Percentiles rank a stretch among this genome's conserved stretches.
Conservation (phyloP, 257 asterid species). For the Solanum dulcamara region DNA sequence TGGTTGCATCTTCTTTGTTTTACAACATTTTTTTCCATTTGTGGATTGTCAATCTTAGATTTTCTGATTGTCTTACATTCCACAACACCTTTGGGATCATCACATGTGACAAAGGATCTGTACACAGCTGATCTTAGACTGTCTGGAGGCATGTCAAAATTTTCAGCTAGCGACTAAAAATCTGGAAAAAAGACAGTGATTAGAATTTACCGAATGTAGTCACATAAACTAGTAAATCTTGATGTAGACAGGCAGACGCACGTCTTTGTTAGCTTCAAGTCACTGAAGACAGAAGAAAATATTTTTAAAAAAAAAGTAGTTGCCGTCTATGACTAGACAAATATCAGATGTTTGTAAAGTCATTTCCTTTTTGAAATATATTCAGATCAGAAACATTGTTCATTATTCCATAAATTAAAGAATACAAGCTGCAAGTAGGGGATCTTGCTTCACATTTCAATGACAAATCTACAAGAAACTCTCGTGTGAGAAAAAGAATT, state of each 20-base stretch:
- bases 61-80: constrained; percentile 42
- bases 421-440: neutral
- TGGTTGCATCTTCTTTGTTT: neutral
- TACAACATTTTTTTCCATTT: constrained; percentile 8
- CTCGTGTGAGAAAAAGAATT: neutral
- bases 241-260: too few species aligned
- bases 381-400: too few species aligned
- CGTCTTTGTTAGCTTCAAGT: constrained; percentile 1
- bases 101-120: constrained; percentile 63
- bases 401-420: too few species aligned
- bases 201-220: constrained; percentile 8
- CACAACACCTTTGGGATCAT: constrained; percentile 60
- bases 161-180: too few species aligned
- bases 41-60: constrained; percentile 28
- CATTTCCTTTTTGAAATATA: too few species aligned
- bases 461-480: neutral
- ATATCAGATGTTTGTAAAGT: too few species aligned
- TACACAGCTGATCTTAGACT: constrained; percentile 47
- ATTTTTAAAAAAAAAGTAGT: too few species aligned
- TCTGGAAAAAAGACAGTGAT: neutral
- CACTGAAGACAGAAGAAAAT: constrained; percentile 5
- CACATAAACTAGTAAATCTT: constrained; percentile 1
- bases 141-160: constrained; percentile 71
- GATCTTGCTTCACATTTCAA: neutral
- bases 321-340: too few species aligned